phyloP scores from a whole-genome alignment of 139 green algal genomes.

The Haematococcus lacustris region DNA sequence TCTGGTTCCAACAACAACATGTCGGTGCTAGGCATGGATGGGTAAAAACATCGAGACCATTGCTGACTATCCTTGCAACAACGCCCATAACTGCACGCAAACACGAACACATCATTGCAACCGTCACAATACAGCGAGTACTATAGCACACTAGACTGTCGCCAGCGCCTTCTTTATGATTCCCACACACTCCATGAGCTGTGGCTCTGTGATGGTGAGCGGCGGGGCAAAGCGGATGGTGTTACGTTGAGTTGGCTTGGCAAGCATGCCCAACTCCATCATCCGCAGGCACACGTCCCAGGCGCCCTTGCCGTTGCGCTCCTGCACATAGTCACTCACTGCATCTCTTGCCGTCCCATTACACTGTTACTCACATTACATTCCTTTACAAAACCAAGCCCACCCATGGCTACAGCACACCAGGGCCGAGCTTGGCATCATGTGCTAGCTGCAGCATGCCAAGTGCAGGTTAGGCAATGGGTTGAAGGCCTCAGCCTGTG shows the following conservation, averaged over 20 bases:
- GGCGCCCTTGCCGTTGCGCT: slow-evolving; percentile 53
- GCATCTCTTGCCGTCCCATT: too few relatives aligned
- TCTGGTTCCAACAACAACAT: too few relatives aligned
- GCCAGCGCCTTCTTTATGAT: slow-evolving; percentile 65
- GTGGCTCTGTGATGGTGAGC: slow-evolving; percentile 67
- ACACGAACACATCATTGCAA: too few relatives aligned
- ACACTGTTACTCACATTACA: background rate
- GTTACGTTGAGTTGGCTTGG: slow-evolving; percentile 90
- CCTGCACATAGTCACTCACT: slow-evolving; percentile 11
- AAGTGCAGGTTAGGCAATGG: too few relatives aligned
- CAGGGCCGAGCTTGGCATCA: background rate
- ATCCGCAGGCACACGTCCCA: slow-evolving; percentile 87
- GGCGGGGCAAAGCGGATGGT: slow-evolving; percentile 89
- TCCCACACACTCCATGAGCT: slow-evolving; percentile 63
- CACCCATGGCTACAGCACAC: background rate
- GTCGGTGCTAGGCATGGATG: too few relatives aligned
- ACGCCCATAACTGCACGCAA: too few relatives aligned
- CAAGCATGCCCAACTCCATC: slow-evolving; percentile 74
- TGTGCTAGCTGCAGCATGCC: too few relatives aligned
- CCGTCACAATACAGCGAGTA: too few relatives aligned
- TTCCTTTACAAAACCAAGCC: background rate
- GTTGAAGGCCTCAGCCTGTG: too few relatives aligned
- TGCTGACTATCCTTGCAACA: too few relatives aligned
- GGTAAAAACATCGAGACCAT: too few relatives aligned
- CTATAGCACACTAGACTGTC: too few relatives aligned